Base-by-base conservation (phyloP, 805 yeast species). In the Hanseniaspora guilliermondii region DNA sequence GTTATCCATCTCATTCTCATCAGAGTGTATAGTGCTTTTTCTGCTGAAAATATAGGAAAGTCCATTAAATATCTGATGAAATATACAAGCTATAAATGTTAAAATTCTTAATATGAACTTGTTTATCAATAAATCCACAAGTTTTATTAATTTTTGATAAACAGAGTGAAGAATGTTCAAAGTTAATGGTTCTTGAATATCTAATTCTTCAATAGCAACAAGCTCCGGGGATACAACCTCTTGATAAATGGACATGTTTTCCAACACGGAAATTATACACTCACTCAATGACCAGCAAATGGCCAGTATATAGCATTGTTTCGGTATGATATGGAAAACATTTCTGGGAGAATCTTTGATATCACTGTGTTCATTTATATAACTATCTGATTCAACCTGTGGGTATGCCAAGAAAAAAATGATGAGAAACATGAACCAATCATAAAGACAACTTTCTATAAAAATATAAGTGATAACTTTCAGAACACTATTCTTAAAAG, bases 241-340 rank as follows among this genome's bases (percentile, higher is more conserved):
- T 56, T 61, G 64, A 47, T 59, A 67, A 44, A 55, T 56, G 38
- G 62, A 60, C 30, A 66, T 39, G 44, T 63, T 63, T 14, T 59
- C 62, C 7, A 62, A 32, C 2, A 66, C 56, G 33, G 67, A 58
- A 16, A 65, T 58, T 25, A 64, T 50, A 3, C 68, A 58, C 49
- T 71, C 74, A 39, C 65, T 64, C 11, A 70, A 38, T 33, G 70
- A 63, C 68, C 72, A 70, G 1, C 64, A 62, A 12, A 68, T 58
- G 3, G 74, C 76, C 57, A 70, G 71, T 7, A 71, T 55, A 53
- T 63, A 71, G 1, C 70, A 65, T 58, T 71, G 73, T 46, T 70
- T 64, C 41, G 70, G 73, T 2, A 69, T 68, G n/a, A 72, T 62
- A 48, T 71, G 72, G 73, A 74, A 72, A 24, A 64, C 59, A 36